phyloP scores from a whole-genome alignment of 2,329 filamentous ascomycete genomes.

The Seiridium unicorne region DNA sequence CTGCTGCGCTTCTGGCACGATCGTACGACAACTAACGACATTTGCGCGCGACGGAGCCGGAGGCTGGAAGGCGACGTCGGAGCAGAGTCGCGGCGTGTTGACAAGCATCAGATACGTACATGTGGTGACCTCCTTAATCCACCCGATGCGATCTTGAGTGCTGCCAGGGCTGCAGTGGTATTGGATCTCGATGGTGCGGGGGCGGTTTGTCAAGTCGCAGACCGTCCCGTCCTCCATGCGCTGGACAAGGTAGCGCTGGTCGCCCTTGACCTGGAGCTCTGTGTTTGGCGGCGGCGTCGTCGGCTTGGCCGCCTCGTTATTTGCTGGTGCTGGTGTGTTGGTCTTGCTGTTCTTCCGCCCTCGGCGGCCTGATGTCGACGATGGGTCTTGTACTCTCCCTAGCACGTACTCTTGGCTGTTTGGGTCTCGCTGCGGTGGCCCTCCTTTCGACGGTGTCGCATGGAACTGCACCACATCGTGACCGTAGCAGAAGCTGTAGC shows the following conservation, averaged over 20 bases:
- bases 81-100: slow-evolving; percentile 83
- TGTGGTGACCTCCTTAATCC: slow-evolving; percentile 90
- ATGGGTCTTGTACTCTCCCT: slow-evolving; percentile 52
- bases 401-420: slow-evolving; percentile 74
- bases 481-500: slow-evolving; percentile 91
- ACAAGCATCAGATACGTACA: slow-evolving; percentile 93
- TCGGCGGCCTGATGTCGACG: slow-evolving; percentile 21
- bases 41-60: slow-evolving; percentile 76
- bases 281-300: slow-evolving; percentile 43
- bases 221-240: slow-evolving; percentile 74
- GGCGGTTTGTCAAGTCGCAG: slow-evolving; percentile 81
- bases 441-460: slow-evolving; percentile 68
- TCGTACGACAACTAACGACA: slow-evolving; percentile 71
- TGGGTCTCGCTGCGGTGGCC: slow-evolving; percentile 76
- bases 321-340: slow-evolving; percentile 12
- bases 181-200: slow-evolving; percentile 82
- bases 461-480: slow-evolving; percentile 88
- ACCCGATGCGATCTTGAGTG: slow-evolving; percentile 73
- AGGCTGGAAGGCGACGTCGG: slow-evolving; percentile 82
- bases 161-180: slow-evolving; percentile 75
- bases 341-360: slow-evolving; percentile 8
- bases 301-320: slow-evolving; percentile 16
- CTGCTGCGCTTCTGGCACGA: slow-evolving; percentile 57
- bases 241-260: slow-evolving; percentile 84
- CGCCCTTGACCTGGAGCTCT: slow-evolving; percentile 77